Evolutionary conservation across 2,329 filamentous ascomycete genomes (phyloP).

Genomic region (Samsoniella hepiali): DNA sequence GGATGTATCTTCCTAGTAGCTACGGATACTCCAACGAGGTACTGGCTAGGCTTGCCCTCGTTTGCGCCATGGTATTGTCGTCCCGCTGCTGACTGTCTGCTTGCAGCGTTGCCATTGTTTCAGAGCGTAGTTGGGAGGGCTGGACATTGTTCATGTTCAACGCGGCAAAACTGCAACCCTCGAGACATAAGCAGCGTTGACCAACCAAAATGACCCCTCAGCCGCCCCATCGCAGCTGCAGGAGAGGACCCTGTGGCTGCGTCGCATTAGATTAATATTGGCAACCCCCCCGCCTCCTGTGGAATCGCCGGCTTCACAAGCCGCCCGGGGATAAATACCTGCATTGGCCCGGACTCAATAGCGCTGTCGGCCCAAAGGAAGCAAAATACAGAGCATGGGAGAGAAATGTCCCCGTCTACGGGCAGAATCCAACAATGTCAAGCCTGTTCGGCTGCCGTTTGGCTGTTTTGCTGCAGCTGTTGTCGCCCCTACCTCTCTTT

Average conservation of each 20-base stretch:
- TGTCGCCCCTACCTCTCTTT: background rate
- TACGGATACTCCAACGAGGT: too few species aligned
- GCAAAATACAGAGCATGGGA: background rate
- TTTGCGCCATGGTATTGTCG: too few species aligned
- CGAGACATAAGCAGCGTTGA: background rate
- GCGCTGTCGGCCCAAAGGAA: background rate
- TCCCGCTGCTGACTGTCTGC: too few species aligned
- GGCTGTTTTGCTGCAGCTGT: background rate
- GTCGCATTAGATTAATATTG: constrained; percentile 3
- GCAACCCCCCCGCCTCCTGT: background rate
- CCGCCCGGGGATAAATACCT: background rate
- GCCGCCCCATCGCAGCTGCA: background rate
- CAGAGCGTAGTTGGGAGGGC: background rate
- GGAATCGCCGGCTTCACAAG: background rate
- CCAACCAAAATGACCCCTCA: background rate
- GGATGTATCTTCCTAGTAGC: too few species aligned
- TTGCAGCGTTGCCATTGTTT: background rate
- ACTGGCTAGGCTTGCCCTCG: too few species aligned
- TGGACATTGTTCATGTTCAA: background rate
- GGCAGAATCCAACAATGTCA: background rate
- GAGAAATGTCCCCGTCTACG: too few species aligned
- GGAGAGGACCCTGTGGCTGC: constrained; percentile 12
- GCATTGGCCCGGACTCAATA: background rate
- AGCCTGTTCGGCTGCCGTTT: background rate
- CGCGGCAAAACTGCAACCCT: too few species aligned